Conservation (phyloP, 2,329 filamentous ascomycete species). For the Fusarium penzigii region DNA sequence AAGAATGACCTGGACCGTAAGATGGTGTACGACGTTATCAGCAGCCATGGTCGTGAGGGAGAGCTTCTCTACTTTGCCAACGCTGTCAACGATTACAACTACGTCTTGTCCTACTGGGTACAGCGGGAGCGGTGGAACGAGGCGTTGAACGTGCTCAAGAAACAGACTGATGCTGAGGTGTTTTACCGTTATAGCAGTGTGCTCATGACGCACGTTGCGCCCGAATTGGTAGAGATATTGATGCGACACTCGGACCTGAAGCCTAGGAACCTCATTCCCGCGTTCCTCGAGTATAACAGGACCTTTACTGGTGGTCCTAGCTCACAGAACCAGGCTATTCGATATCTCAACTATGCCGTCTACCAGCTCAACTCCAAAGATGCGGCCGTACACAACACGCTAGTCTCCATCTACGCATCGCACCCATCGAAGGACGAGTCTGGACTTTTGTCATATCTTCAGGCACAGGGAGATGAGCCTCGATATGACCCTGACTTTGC, state of each 20-base stretch:
- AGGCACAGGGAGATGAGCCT: slow-evolving; percentile 84
- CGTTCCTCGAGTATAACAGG: slow-evolving; percentile 90
- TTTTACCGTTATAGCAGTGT: slow-evolving; percentile 98
- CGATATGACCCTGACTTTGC: slow-evolving; percentile 96
- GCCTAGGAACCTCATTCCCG: slow-evolving; percentile 86
- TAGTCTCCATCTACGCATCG: slow-evolving; percentile 94
- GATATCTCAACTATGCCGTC: slow-evolving; percentile 92
- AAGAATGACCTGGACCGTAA: slow-evolving; percentile 86
- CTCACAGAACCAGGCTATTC: slow-evolving; percentile 82
- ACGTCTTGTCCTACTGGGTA: slow-evolving; percentile 95
- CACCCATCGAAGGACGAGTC: slow-evolving; percentile 82
- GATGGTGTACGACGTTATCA: slow-evolving; percentile 94
- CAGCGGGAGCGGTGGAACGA: slow-evolving; percentile 91
- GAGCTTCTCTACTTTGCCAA: slow-evolving; percentile 92
- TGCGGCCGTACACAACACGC: slow-evolving; percentile 92
- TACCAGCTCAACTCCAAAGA: slow-evolving; percentile 79
- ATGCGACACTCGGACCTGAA: slow-evolving; percentile 89
- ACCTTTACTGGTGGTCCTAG: slow-evolving; percentile 65
- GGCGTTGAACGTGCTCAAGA: slow-evolving; percentile 84
- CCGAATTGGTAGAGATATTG: slow-evolving; percentile 89
- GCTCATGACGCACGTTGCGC: slow-evolving; percentile 85
- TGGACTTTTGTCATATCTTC: slow-evolving; percentile 82
- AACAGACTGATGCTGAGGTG: slow-evolving; percentile 86
- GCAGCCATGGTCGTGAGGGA: slow-evolving; percentile 90
- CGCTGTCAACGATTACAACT: slow-evolving; percentile 87